These are phyloP conservation scores for Pichia eremophila DNA, from an alignment of 805 yeast species.

Conservation along the genomic window DNA sequence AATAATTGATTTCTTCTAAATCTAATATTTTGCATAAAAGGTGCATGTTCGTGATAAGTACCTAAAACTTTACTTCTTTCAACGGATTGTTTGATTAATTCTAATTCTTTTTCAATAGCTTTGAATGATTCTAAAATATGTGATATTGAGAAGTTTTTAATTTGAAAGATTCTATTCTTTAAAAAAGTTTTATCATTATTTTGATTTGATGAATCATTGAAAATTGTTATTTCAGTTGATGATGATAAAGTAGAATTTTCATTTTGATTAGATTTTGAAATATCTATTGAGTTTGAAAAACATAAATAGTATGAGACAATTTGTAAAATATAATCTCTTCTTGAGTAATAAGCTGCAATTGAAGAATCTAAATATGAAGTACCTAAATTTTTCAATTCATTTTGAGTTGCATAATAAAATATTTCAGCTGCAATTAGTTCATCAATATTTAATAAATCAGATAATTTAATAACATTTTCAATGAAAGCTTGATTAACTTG, in stretches of 20 bases:
- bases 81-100: constrained; percentile 42
- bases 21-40: constrained; percentile 38
- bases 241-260: too few relatives aligned
- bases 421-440: constrained; percentile 70
- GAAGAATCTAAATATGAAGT: constrained; percentile 50
- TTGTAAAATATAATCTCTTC: constrained; percentile 68
- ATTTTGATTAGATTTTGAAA: too few relatives aligned
- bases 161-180: background rate
- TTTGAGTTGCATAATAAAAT: constrained; percentile 37
- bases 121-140: constrained; percentile 41
- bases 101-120: constrained; percentile 47
- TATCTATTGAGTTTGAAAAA: constrained; percentile 4
- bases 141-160: background rate
- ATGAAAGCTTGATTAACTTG: constrained; percentile 60
- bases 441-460: constrained; percentile 66
- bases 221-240: background rate
- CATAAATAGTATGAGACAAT: constrained; percentile 38
- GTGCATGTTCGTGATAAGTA: constrained; percentile 36
- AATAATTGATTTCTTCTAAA: constrained; percentile 56
- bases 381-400: constrained; percentile 32
- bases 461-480: constrained; percentile 43
- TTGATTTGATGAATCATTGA: background rate
- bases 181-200: background rate
- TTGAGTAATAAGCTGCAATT: constrained; percentile 52
- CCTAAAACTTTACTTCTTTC: constrained; percentile 41